These are phyloP conservation scores for Paspalum notatum DNA, from an alignment of 176 grass and related monocot species.

Conservation along the genomic window DNA sequence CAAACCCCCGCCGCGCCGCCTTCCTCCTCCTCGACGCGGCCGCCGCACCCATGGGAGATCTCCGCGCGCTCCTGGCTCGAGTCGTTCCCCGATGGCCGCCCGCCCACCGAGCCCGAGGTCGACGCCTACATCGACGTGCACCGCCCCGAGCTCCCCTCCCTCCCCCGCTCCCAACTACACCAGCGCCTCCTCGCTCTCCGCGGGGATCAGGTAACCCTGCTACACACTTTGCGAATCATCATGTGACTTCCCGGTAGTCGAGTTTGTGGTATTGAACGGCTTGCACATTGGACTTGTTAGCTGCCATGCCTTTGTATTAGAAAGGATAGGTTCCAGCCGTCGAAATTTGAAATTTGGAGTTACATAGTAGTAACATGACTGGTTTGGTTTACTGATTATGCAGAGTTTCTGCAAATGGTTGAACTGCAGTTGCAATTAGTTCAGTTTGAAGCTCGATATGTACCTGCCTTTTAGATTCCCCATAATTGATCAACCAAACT, in stretches of 20 bases:
- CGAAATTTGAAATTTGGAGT: neutral
- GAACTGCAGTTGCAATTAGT: neutral
- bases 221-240: neutral
- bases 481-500: slow-evolving; percentile 10
- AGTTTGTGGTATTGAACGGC: slow-evolving; percentile 6
- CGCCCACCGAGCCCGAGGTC: slow-evolving; percentile 61
- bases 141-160: slow-evolving; percentile 47
- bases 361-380: neutral
- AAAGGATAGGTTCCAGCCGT: neutral
- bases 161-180: slow-evolving; percentile 67
- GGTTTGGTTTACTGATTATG: neutral
- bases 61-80: slow-evolving; percentile 57
- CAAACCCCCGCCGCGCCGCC: slow-evolving; percentile 8
- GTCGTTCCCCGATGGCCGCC: slow-evolving; percentile 60
- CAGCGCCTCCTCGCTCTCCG: slow-evolving; percentile 66
- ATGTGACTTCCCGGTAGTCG: neutral
- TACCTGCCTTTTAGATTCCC: neutral
- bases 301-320: neutral
- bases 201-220: slow-evolving; percentile 47
- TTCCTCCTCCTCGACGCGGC: slow-evolving; percentile 29
- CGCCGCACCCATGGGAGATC: slow-evolving; percentile 58
- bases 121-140: slow-evolving; percentile 76
- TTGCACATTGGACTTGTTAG: neutral
- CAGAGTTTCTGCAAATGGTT: neutral
- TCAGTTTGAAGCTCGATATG: neutral